These are phyloP conservation scores for Boletus barrowsii DNA, from an alignment of 768 basidiomycete species.

Conservation along the genomic window DNA sequence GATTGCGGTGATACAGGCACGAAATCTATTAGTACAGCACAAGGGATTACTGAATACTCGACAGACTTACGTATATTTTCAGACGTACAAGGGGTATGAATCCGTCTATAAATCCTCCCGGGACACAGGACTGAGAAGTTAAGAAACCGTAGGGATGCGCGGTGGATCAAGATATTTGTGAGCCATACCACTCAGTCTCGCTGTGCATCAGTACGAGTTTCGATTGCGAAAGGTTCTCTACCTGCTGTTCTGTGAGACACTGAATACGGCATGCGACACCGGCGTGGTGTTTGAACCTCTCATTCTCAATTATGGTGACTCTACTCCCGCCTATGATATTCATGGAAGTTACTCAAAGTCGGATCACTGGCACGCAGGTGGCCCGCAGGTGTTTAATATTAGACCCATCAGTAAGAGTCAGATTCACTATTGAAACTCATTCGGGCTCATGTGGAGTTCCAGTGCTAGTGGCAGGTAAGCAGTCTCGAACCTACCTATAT, in stretches of 20 bases:
- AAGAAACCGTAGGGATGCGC: neutral
- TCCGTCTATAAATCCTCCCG: neutral
- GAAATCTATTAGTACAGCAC: neutral
- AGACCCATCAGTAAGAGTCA: neutral
- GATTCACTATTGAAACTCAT: slow-evolving; percentile 12
- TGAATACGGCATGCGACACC: slow-evolving; percentile 45
- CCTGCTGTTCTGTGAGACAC: slow-evolving; percentile 46
- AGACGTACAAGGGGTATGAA: neutral
- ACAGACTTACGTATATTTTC: neutral
- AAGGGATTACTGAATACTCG: neutral
- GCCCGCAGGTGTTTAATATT: neutral
- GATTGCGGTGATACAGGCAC: slow-evolving; percentile 11
- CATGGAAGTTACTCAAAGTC: neutral
- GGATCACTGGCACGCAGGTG: slow-evolving; percentile 26
- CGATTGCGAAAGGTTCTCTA: slow-evolving; percentile 33
- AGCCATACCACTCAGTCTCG: slow-evolving; percentile 5
- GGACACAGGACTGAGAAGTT: neutral
- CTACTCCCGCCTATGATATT: neutral
- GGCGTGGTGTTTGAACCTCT: slow-evolving; percentile 47
- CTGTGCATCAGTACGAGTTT: neutral
- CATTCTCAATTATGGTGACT: slow-evolving; percentile 43
- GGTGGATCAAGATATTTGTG: slow-evolving; percentile 37
- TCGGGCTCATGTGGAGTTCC: neutral
- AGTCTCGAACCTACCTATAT: neutral
- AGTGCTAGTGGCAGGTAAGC: slow-evolving; percentile 14